Evolutionary conservation across 1,284 basidiomycete genomes (phyloP).

Genomic region (Rhodotorula sp.): DNA sequence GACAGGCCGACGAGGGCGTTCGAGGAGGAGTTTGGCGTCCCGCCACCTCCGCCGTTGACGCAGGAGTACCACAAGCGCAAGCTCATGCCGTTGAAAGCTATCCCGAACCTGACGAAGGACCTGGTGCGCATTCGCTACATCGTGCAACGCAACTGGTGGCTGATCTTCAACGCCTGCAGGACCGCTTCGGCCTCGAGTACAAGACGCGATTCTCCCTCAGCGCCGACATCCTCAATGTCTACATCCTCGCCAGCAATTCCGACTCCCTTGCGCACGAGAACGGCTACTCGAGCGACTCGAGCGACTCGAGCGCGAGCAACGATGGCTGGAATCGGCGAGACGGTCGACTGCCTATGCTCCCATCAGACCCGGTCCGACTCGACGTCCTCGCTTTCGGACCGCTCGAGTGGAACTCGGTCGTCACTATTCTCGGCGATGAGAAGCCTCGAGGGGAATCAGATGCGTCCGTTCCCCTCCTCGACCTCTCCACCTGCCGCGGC

Average conservation of each 20-base stretch:
- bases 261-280: background rate
- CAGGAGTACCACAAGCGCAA: slow-evolving; percentile 1
- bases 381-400: slow-evolving; percentile 32
- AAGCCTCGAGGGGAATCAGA: background rate
- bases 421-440: slow-evolving; percentile 21
- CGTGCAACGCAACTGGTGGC: background rate
- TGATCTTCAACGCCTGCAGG: background rate
- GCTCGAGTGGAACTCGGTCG: slow-evolving; percentile 14
- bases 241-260: slow-evolving; percentile 30
- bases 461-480: slow-evolving; percentile 7
- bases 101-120: slow-evolving; percentile 5
- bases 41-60: slow-evolving; percentile 17
- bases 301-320: background rate
- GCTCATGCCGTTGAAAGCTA: background rate
- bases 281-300: background rate
- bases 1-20: background rate
- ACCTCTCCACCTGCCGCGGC: slow-evolving; percentile 12
- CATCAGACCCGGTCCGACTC: slow-evolving; percentile 34
- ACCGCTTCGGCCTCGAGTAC: slow-evolving; percentile 21
- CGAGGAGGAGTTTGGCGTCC: slow-evolving; percentile 19
- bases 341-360: slow-evolving; percentile 6
- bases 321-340: background rate
- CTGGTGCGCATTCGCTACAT: background rate
- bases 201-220: slow-evolving; percentile 3
- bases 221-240: slow-evolving; percentile 31